Evolutionary conservation across 2,329 filamentous ascomycete genomes (phyloP), one percentile per base, ranked within the genome.

Genomic region (Diaporthe sp.): DNA sequence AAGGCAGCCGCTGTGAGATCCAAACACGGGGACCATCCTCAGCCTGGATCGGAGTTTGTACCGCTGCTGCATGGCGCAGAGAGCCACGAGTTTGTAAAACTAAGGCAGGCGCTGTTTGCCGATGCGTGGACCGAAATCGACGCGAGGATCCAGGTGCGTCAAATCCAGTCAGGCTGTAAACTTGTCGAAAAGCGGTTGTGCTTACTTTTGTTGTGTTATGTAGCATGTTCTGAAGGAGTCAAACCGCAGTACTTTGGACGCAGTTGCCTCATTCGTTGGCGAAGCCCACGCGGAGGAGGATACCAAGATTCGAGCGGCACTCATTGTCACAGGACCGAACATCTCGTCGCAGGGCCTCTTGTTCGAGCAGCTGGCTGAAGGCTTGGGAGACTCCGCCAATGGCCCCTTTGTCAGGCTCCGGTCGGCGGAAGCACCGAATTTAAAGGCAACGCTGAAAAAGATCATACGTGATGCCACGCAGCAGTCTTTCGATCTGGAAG

Each of bases 281-380:
- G 81, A 84, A 51, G 80, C 84, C 5, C 76, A 77, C 37, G 73
- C 58, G 68, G 77, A 78, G 70, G 80, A 78, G 80, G 78, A 78
- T 59, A 75, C 77, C 85, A 90, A 88, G 80, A 88, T 94, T 51
- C 91, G 93, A 0, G 89, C 92, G 10, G 93, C 90, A 2, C 92
- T 96, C 77, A 91, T 96, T 77, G 89, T 94, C 74, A 94, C 93
- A 12, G 94, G 94, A 0, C 93, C 94, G 10, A 95, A 94, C 77
- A 93, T 95, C 78, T 92, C 93, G 47, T 93, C 93, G 2, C 93
- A 95, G 81, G 90, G 91, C 55, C 86, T 93, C 17, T 86, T 96
- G n/a, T 95, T 95, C 78, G 87, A 91, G 73, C 93, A 94, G 81
- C 84, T 96, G 15, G 88, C 90, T 17, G 88, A 90, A 74, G 84